Evolutionary conservation across 768 basidiomycete genomes (phyloP).

Genomic region (Lyophyllum semitale): DNA sequence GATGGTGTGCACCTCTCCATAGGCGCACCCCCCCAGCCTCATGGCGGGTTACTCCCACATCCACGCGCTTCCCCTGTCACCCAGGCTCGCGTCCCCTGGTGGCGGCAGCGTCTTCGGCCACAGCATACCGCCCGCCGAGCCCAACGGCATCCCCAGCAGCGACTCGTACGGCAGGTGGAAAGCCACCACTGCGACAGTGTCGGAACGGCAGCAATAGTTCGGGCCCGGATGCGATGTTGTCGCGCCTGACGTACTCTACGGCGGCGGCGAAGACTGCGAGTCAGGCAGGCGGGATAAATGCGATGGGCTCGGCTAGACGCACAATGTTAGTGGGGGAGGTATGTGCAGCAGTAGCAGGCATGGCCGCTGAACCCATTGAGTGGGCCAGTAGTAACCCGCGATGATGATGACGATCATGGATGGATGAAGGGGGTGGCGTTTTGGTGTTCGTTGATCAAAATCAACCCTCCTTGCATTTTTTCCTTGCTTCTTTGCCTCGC

Average conservation of each 20-base stretch:
- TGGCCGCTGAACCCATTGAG: conserved; percentile 61
- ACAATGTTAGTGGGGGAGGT: conserved; percentile 40
- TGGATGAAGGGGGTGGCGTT: conserved; percentile 27
- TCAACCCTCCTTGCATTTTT: neutral
- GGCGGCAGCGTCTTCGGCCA: conserved; percentile 22
- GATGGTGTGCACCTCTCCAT: conserved; percentile 53
- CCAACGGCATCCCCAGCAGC: conserved; percentile 19
- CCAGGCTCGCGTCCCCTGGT: conserved; percentile 36
- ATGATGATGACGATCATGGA: conserved; percentile 74
- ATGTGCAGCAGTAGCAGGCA: conserved; percentile 25
- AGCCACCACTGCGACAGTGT: conserved; percentile 11
- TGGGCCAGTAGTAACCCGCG: conserved; percentile 56
- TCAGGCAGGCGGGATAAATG: conserved; percentile 18
- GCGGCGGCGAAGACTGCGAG: conserved; percentile 26
- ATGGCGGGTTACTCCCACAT: conserved; percentile 90
- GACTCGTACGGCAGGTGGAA: conserved; percentile 31
- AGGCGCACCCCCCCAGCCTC: conserved; percentile 84
- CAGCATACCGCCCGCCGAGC: conserved; percentile 9
- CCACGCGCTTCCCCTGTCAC: conserved; percentile 63
- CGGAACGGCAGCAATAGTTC: neutral
- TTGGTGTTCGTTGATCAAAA: neutral
- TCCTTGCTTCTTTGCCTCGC: neutral
- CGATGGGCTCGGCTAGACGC: conserved; percentile 31
- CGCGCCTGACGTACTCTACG: conserved; percentile 58
- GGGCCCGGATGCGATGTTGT: conserved; percentile 54